phyloP scores from a whole-genome alignment of 768 basidiomycete species.

The Phlebiopsis gigantea region DNA sequence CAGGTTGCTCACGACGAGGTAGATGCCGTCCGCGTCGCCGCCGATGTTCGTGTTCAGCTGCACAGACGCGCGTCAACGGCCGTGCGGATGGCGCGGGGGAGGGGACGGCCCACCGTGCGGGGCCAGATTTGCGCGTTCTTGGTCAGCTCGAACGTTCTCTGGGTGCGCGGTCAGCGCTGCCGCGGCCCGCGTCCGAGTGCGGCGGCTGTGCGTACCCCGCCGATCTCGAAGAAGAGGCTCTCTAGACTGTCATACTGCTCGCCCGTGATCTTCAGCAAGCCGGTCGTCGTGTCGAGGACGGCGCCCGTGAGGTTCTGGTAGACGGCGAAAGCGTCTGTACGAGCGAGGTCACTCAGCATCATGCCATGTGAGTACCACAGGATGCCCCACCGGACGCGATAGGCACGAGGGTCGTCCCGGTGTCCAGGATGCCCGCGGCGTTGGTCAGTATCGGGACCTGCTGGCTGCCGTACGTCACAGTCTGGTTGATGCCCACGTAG shows the following conservation, averaged over 20 bases:
- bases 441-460: conserved; percentile 14
- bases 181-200: background rate
- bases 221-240: conserved; percentile 25
- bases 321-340: conserved; percentile 19
- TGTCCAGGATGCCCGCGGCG: conserved; percentile 26
- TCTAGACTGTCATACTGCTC: conserved; percentile 23
- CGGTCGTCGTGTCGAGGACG: conserved; percentile 21
- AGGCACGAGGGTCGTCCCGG: conserved; percentile 27
- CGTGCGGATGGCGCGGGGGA: conserved; percentile 13
- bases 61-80: background rate
- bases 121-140: conserved; percentile 71
- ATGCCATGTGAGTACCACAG: conserved; percentile 12
- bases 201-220: background rate
- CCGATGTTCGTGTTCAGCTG: conserved; percentile 10
- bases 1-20: conserved; percentile 6
- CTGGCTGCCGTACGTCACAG: conserved; percentile 19
- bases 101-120: conserved; percentile 40
- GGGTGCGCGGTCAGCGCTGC: background rate
- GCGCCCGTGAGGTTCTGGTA: conserved; percentile 26
- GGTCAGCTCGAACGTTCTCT: conserved; percentile 38
- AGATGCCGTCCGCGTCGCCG: conserved; percentile 1
- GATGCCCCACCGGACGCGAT: conserved; percentile 31
- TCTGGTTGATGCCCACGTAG: conserved; percentile 27
- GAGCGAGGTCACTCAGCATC: background rate
- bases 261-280: conserved; percentile 25